Base-by-base conservation (phyloP, 2,329 filamentous ascomycete species). In the Sporothrix globosa region DNA sequence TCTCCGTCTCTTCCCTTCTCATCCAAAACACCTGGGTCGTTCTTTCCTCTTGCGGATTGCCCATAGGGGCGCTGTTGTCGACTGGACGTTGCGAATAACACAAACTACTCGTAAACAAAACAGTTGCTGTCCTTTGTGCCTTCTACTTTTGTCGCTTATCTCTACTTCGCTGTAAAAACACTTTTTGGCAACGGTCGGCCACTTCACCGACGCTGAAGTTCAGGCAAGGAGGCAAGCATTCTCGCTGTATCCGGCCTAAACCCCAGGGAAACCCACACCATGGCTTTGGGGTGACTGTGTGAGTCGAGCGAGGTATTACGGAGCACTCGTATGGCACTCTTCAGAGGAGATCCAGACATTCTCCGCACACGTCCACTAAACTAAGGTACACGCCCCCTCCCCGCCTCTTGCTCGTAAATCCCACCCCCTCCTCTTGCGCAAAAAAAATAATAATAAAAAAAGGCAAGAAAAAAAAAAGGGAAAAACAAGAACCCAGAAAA, bases 321-420 rank as follows among this genome's bases (percentile, higher is more conserved):
- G 41, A 44, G 41, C 19, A 10, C 41, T 69, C 61, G 39, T 60
- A 46, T 68, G 53, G 53, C 53, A 39, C 24, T 60, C 44, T 67
- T 41, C 46, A 71, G 41, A 60, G 30, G 56, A 6, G 54, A 72
- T 67, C 65, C 68, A 71, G 63, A 27, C 70, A 71, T 72, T 69
- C 72, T 73, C 71, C 72, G 72, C 72, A 72, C 67, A 24, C 54
- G 67, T 71, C 69, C 68, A 73, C 70, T 52, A 65, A 69, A 50
- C 17, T 17, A 46, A 63, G 21, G n/a, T 13, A 60, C 44, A 69
- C 44, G 14, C 54, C 11, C 46, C 58, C 58, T n/a, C 39, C 60
- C n/a, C 27, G n/a, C 39, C 67, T 48, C 46, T 54, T 68, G 11
- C 41, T 53, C 41, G 14, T 17, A 65, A 56, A 66, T 34, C 48